Percentiles rank a stretch among this genome's conserved stretches.
Evolutionary conservation across 2,329 filamentous ascomycete genomes (phyloP).

Genomic region (Trichoderma sp.): DNA sequence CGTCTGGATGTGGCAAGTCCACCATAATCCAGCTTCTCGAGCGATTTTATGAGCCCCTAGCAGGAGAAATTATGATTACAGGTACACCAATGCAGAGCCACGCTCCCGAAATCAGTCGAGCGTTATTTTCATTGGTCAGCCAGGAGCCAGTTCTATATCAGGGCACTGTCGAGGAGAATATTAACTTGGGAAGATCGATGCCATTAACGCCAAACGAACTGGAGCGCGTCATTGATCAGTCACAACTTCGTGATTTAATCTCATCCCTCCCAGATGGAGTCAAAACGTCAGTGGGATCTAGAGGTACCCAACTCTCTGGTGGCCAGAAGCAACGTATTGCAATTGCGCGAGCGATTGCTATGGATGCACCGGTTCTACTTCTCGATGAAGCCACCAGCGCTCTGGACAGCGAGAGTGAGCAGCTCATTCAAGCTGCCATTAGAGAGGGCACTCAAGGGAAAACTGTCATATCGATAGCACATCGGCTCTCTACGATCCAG

Average conservation of each 20-base stretch:
- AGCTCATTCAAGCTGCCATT: background rate
- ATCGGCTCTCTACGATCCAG: background rate
- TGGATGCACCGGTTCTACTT: background rate
- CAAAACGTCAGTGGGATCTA: conserved; percentile 78
- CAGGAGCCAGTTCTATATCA: conserved; percentile 46
- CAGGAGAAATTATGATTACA: background rate
- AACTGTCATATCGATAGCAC: background rate
- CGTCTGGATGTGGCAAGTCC: conserved; percentile 42
- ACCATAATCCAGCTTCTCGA: conserved; percentile 41
- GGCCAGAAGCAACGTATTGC: conserved; percentile 23
- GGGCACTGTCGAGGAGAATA: conserved; percentile 49
- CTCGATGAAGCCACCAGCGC: conserved; percentile 15
- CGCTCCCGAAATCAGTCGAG: background rate
- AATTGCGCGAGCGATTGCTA: conserved; percentile 8
- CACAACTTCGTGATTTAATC: conserved; percentile 55
- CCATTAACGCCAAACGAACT: conserved; percentile 25
- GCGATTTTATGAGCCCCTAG: conserved; percentile 37
- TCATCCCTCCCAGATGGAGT: conserved; percentile 89
- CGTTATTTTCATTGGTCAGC: background rate
- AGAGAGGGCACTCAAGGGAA: background rate
- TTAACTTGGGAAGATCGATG: conserved; percentile 41
- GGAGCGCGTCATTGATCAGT: conserved; percentile 32
- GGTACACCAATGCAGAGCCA: background rate
- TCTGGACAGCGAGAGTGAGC: background rate
- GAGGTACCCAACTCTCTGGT: conserved; percentile 19